Evolutionary conservation across 768 basidiomycete species (phyloP).

Genomic region (Zangia roseola): DNA sequence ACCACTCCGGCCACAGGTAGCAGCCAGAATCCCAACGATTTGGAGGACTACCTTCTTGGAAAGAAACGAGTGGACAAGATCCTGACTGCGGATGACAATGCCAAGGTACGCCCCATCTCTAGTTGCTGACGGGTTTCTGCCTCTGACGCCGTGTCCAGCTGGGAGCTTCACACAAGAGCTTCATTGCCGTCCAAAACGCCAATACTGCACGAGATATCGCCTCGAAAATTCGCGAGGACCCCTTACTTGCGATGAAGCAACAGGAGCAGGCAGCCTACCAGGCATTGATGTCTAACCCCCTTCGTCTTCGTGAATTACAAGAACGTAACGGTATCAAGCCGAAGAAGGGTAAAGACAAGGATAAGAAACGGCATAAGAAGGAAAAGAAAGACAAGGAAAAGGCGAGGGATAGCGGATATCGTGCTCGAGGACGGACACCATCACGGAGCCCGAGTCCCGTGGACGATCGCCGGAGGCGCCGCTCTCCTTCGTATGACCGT

Average conservation of each 20-base stretch:
- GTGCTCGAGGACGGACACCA: slow-evolving; percentile 28
- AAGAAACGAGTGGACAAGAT: slow-evolving; percentile 99
- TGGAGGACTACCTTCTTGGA: slow-evolving; percentile 95
- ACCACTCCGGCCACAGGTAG: slow-evolving; percentile 94
- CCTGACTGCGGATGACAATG: slow-evolving; percentile 87
- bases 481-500: slow-evolving; percentile 33
- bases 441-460: slow-evolving; percentile 35
- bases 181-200: slow-evolving; percentile 93
- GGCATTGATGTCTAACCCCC: slow-evolving; percentile 80
- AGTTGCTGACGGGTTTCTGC: not conserved
- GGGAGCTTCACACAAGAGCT: slow-evolving; percentile 86
- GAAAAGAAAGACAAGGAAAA: slow-evolving; percentile 39
- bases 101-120: slow-evolving; percentile 53
- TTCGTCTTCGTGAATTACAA: slow-evolving; percentile 79
- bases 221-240: slow-evolving; percentile 95
- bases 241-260: slow-evolving; percentile 94
- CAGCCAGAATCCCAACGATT: slow-evolving; percentile 80
- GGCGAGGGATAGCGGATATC: slow-evolving; percentile 28
- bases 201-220: slow-evolving; percentile 86
- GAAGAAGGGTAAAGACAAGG: slow-evolving; percentile 71
- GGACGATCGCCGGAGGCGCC: slow-evolving; percentile 24
- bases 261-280: slow-evolving; percentile 95
- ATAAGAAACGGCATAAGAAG: slow-evolving; percentile 51
- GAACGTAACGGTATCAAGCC: slow-evolving; percentile 78
- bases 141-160: slow-evolving; percentile 44